These are phyloP conservation scores for Blastomyces gilchristii DNA, from an alignment of 2,329 filamentous ascomycete genomes.

Conservation along the genomic window DNA sequence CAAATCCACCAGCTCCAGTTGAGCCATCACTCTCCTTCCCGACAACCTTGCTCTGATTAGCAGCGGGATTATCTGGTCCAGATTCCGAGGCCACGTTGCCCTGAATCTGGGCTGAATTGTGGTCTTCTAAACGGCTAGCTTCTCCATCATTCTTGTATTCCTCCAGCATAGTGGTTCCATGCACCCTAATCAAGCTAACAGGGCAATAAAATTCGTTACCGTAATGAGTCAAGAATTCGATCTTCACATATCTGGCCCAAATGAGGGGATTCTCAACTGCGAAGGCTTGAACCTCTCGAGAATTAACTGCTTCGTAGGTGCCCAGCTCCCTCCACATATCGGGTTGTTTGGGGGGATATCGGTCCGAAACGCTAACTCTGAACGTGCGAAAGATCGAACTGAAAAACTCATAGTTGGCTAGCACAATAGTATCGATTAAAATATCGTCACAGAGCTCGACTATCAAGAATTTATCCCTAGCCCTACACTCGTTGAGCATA, in stretches of 20 bases:
- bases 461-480: constrained; percentile 83
- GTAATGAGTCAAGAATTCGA: constrained; percentile 89
- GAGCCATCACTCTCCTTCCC: constrained; percentile 16
- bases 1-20: constrained; percentile 19
- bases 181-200: constrained; percentile 77
- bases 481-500: constrained; percentile 86
- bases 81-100: constrained; percentile 11
- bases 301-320: constrained; percentile 82
- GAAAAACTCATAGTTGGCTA: constrained; percentile 98
- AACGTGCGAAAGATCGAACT: constrained; percentile 92
- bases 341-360: constrained; percentile 76
- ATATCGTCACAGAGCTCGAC: constrained; percentile 83
- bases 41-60: constrained; percentile 21
- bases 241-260: constrained; percentile 83
- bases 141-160: constrained; percentile 85
- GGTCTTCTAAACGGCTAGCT: constrained; percentile 43
- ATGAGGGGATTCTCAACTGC: constrained; percentile 89
- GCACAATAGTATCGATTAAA: constrained; percentile 86
- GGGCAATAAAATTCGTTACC: constrained; percentile 97
- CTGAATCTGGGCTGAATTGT: constrained; percentile 28
- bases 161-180: constrained; percentile 89
- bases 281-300: constrained; percentile 88
- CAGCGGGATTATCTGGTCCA: constrained; percentile 18
- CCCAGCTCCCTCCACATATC: constrained; percentile 82
- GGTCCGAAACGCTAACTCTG: constrained; percentile 82